Conservation (phyloP, 495 filamentous ascomycete genomes). For the Baudoinia panamericana region DNA sequence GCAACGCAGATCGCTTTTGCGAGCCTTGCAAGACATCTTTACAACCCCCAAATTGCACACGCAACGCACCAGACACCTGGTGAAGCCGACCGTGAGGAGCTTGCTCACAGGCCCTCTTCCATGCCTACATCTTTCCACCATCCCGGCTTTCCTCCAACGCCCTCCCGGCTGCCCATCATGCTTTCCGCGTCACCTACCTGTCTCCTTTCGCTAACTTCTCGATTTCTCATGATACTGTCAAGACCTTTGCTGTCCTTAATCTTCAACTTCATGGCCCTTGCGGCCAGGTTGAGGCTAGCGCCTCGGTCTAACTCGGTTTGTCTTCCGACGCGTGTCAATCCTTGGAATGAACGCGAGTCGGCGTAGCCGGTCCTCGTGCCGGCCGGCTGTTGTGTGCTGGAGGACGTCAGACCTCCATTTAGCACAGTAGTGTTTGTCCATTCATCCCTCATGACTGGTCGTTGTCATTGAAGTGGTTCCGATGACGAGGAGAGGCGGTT, state of each 20-base stretch:
- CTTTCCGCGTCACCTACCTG: slow-evolving; percentile 78
- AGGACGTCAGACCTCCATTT: too few species aligned
- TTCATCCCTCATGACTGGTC: slow-evolving; percentile 81
- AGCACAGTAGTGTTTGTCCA: slow-evolving; percentile 17
- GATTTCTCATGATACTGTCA: slow-evolving; percentile 31
- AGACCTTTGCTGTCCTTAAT: slow-evolving; percentile 37
- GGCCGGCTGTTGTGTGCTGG: too few species aligned
- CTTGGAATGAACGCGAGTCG: slow-evolving; percentile 43
- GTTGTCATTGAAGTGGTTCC: slow-evolving; percentile 96
- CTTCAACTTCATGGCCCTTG: slow-evolving; percentile 37
- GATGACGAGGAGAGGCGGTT: slow-evolving; percentile 91
- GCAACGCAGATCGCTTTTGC: too few species aligned
- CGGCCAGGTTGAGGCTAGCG: slow-evolving; percentile 18
- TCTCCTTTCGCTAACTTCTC: slow-evolving; percentile 67
- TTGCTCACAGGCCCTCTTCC: too few species aligned
- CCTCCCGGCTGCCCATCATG: slow-evolving; percentile 37
- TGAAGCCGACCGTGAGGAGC: too few species aligned
- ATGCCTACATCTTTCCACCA: slow-evolving; percentile 32
- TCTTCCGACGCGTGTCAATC: slow-evolving; percentile 53
- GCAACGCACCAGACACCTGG: too few species aligned
- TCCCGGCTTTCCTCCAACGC: slow-evolving; percentile 13
- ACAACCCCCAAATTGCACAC: too few species aligned
- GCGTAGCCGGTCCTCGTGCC: too few species aligned
- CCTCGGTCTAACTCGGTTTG: slow-evolving; percentile 9
- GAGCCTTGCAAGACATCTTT: too few species aligned